phyloP scores from a whole-genome alignment of 805 yeast species.

The Cyberlindnera misumaiensis region DNA sequence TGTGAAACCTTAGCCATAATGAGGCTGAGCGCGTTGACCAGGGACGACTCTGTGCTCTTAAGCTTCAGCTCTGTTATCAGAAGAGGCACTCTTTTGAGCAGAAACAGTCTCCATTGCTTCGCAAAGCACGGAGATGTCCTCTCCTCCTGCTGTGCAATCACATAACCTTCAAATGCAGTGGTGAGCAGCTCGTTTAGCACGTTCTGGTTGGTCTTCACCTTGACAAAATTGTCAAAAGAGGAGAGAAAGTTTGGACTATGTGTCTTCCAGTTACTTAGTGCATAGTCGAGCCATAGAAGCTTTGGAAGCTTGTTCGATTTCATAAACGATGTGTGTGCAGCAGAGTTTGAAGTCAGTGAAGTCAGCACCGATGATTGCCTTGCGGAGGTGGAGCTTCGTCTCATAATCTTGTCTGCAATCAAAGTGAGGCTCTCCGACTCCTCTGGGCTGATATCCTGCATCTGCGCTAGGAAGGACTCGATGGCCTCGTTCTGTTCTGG shows the following conservation, averaged over 20 bases:
- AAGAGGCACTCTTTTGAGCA: conserved; percentile 40
- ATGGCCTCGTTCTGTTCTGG: conserved; percentile 7
- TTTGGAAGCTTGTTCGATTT: conserved; percentile 20
- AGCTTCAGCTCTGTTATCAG: conserved; percentile 29
- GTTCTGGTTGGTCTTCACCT: conserved; percentile 22
- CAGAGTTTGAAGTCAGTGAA: neutral
- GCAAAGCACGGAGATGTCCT: conserved; percentile 27
- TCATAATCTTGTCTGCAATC: conserved; percentile 9
- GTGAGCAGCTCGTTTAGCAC: conserved; percentile 34
- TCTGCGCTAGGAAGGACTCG: conserved; percentile 5
- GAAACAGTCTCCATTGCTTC: conserved; percentile 39
- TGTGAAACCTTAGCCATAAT: conserved; percentile 32
- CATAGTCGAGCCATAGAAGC: conserved; percentile 31
- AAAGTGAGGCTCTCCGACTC: conserved; percentile 10
- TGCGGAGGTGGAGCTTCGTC: conserved; percentile 10
- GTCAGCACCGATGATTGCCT: conserved; percentile 8
- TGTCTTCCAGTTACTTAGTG: conserved; percentile 29
- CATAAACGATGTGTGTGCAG: conserved; percentile 12
- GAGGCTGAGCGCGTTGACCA: conserved; percentile 23
- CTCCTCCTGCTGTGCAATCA: conserved; percentile 30
- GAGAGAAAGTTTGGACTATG: conserved; percentile 25
- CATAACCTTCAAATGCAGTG: conserved; percentile 37
- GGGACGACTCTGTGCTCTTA: conserved; percentile 21
- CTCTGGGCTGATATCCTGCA: conserved; percentile 3
- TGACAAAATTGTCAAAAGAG: conserved; percentile 28